Conservation (phyloP, 139 green algal genomes). For the Chlorella sp. region DNA sequence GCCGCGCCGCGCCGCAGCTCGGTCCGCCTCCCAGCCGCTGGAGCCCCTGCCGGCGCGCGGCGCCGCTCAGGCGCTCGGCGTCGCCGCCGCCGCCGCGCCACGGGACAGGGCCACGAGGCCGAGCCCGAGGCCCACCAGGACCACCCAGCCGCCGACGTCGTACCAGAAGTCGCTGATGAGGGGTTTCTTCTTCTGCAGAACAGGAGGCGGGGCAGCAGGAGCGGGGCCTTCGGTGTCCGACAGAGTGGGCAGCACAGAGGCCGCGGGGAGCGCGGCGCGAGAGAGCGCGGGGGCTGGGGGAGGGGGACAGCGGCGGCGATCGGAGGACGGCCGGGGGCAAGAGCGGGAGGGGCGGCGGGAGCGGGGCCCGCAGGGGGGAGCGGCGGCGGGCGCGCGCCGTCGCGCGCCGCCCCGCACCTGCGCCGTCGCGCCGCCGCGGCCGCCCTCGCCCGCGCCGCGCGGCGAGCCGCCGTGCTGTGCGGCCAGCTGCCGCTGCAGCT, state of each 20-base stretch:
- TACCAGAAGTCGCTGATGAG: slow-evolving; percentile 74
- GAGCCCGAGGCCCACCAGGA: slow-evolving; percentile 54
- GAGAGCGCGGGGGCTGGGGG: not conserved
- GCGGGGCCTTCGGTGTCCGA: not conserved
- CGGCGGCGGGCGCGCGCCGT: not conserved
- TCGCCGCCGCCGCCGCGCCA: not conserved
- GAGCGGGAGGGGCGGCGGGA: not conserved
- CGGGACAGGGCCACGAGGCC: slow-evolving; percentile 24
- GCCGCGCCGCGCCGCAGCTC: too few relatives aligned
- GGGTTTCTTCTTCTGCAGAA: slow-evolving; percentile 11
- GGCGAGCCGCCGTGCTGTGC: slow-evolving; percentile 6
- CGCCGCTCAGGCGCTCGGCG: too few relatives aligned
- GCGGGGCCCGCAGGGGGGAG: not conserved
- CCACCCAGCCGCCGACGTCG: slow-evolving; percentile 83
- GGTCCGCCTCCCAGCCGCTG: too few relatives aligned
- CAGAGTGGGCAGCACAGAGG: not conserved
- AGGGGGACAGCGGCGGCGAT: not conserved
- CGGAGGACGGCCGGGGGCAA: not conserved
- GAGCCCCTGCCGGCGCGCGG: too few relatives aligned
- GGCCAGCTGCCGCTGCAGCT: slow-evolving; percentile 86
- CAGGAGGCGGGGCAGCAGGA: not conserved
- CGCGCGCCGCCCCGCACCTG: slow-evolving; percentile 3
- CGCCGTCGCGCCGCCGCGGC: slow-evolving; percentile 21
- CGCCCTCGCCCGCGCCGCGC: not conserved
- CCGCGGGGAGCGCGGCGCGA: too few relatives aligned